These are phyloP conservation scores for Aspergillus aculeatus DNA, from an alignment of 2,329 filamentous ascomycete species.

Conservation along the genomic window DNA sequence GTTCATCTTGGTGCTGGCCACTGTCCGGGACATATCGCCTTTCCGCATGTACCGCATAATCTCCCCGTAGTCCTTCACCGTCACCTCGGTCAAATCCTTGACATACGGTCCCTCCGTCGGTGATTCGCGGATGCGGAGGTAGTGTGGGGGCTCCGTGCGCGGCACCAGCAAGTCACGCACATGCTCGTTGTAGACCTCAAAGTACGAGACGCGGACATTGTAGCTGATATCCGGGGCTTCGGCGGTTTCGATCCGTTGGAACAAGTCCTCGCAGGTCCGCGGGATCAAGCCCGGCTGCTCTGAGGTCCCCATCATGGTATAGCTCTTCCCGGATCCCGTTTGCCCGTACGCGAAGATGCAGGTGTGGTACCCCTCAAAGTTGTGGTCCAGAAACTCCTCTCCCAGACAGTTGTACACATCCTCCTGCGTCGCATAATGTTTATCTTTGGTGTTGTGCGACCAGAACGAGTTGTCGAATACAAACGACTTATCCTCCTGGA, in stretches of 20 bases:
- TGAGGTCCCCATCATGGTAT: constrained; percentile 91
- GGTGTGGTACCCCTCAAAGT: constrained; percentile 98
- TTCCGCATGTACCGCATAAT: constrained; percentile 87
- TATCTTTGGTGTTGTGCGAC: constrained; percentile 78
- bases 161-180: constrained; percentile 90
- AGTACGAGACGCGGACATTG: constrained; percentile 96
- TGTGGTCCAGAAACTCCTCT: constrained; percentile 97
- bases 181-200: constrained; percentile 99
- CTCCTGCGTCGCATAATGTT: constrained; percentile 87
- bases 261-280: constrained; percentile 91
- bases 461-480: constrained; percentile 98
- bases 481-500: constrained; percentile 84
- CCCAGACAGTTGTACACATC: constrained; percentile 93
- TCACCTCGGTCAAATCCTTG: constrained; percentile 91
- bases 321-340: constrained; percentile 95
- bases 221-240: constrained; percentile 91
- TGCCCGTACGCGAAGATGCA: constrained; percentile 99
- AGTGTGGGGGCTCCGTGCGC: constrained; percentile 75
- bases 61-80: constrained; percentile 81
- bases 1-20: constrained; percentile 97
- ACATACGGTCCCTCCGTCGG: constrained; percentile 95
- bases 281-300: constrained; percentile 90
- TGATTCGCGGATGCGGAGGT: constrained; percentile 95
- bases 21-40: constrained; percentile 83
- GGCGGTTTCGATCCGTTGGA: constrained; percentile 83